Conservation (phyloP, 2,329 filamentous ascomycete species). For the Verticillium klebahnii region DNA sequence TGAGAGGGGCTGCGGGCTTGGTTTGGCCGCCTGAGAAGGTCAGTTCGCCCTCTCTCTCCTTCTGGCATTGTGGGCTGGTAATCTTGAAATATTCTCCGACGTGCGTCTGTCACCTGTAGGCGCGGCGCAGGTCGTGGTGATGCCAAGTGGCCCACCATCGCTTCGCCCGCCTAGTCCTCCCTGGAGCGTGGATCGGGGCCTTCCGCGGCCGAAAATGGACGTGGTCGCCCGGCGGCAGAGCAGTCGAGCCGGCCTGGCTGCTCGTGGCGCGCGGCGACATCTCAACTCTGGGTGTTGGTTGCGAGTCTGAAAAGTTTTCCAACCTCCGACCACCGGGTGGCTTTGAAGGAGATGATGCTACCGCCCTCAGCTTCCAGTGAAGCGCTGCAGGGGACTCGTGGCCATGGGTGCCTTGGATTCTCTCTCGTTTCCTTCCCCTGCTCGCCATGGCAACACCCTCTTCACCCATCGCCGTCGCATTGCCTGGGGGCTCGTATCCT, state of each 20-base stretch:
- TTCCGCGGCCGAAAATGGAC: background rate
- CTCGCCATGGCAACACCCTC: background rate
- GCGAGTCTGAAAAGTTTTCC: background rate
- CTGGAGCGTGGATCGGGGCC: background rate
- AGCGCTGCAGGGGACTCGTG: background rate
- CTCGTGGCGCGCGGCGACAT: background rate
- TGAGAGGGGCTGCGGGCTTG: background rate
- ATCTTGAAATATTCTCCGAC: background rate
- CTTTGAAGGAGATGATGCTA: background rate
- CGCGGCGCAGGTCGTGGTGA: background rate
- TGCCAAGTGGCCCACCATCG: background rate
- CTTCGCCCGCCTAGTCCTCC: background rate
- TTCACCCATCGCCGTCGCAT: background rate
- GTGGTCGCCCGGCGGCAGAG: background rate
- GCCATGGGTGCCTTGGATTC: background rate
- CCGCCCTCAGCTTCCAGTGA: too few species aligned
- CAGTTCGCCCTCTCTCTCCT: background rate
- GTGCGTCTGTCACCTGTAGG: background rate
- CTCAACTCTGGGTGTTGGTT: background rate
- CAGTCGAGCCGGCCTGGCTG: background rate
- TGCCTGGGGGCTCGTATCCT: conserved; percentile 29
- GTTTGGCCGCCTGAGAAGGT: background rate
- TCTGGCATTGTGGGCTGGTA: background rate
- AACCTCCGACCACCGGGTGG: background rate
- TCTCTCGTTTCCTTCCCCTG: background rate